These are phyloP conservation scores for Arabis hirsuta DNA, from an alignment of 345 rosid species.

Conservation along the genomic window DNA sequence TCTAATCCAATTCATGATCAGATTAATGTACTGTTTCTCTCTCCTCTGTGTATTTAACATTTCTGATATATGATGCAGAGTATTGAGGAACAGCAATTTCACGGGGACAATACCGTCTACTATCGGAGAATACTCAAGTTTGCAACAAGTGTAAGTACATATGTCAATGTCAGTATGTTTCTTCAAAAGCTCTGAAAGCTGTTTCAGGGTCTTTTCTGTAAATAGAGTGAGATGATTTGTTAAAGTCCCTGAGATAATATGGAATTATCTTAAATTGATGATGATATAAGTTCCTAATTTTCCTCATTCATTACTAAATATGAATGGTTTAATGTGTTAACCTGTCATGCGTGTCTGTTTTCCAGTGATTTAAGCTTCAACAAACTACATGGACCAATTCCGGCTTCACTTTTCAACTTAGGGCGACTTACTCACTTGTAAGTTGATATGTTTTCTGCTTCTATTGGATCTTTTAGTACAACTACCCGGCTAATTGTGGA, in stretches of 20 bases:
- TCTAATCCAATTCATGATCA: conserved; percentile 22
- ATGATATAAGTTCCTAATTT: not conserved
- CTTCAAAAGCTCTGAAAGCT: conserved; percentile 8
- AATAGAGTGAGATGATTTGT: conserved; percentile 2
- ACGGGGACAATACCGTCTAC: conserved; percentile 62
- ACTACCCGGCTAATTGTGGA: not conserved
- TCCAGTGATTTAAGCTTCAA: conserved; percentile 49
- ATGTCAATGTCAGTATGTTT: conserved; percentile 1
- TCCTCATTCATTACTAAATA: conserved; percentile 6
- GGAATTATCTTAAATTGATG: not conserved
- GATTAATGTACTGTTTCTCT: not conserved
- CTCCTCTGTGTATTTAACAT: conserved; percentile 18
- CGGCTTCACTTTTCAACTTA: conserved; percentile 44
- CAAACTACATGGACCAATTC: conserved; percentile 42
- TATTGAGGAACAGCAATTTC: conserved; percentile 57
- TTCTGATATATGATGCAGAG: conserved; percentile 44
- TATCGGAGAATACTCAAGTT: conserved; percentile 54
- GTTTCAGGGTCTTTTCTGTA: not conserved
- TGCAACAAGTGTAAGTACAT: conserved; percentile 62
- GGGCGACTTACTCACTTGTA: conserved; percentile 56
- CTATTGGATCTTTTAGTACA: conserved; percentile 1
- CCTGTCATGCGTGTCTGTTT: conserved; percentile 13
- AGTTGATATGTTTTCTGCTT: conserved; percentile 19
- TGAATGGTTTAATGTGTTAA: not conserved
- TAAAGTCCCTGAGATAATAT: not conserved